phyloP scores from a whole-genome alignment of 495 filamentous ascomycete species.

The Penicillium simplicissimum region DNA sequence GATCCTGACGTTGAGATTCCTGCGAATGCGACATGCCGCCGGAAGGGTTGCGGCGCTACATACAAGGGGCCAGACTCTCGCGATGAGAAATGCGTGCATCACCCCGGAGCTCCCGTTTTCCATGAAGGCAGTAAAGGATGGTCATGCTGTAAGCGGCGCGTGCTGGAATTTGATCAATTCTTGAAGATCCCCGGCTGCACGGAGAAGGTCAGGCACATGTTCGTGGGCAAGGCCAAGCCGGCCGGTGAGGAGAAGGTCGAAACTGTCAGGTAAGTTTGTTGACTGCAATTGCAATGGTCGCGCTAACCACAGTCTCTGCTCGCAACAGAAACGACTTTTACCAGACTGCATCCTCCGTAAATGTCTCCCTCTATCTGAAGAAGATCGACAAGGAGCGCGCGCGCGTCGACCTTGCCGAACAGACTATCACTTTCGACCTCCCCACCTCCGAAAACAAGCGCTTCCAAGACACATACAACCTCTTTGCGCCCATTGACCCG shows the following conservation, averaged over 20 bases:
- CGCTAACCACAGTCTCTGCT: not conserved
- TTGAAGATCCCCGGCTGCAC: conserved; percentile 91
- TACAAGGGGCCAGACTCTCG: conserved; percentile 62
- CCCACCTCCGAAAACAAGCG: conserved; percentile 83
- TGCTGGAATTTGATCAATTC: conserved; percentile 97
- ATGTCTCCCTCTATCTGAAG: conserved; percentile 92
- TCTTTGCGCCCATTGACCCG: conserved; percentile 75
- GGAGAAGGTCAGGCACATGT: conserved; percentile 78
- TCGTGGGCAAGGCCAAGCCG: conserved; percentile 74
- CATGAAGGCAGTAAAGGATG: conserved; percentile 98
- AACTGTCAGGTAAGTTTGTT: conserved; percentile 64
- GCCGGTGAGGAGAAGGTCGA: conserved; percentile 59
- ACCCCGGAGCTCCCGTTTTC: conserved; percentile 86
- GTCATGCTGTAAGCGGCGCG: conserved; percentile 91
- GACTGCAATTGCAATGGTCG: not conserved
- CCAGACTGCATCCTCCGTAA: conserved; percentile 82
- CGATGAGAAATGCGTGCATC: conserved; percentile 77
- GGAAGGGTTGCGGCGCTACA: conserved; percentile 66
- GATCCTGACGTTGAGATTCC: conserved; percentile 71
- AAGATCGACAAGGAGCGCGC: conserved; percentile 86
- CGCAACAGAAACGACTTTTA: conserved; percentile 81
- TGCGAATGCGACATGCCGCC: conserved; percentile 71
- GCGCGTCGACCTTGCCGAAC: conserved; percentile 63
- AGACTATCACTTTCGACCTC: conserved; percentile 70
- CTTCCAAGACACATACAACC: conserved; percentile 69